These are phyloP conservation scores for Penicillium desertorum DNA, from an alignment of 495 filamentous ascomycete genomes.

Conservation along the genomic window DNA sequence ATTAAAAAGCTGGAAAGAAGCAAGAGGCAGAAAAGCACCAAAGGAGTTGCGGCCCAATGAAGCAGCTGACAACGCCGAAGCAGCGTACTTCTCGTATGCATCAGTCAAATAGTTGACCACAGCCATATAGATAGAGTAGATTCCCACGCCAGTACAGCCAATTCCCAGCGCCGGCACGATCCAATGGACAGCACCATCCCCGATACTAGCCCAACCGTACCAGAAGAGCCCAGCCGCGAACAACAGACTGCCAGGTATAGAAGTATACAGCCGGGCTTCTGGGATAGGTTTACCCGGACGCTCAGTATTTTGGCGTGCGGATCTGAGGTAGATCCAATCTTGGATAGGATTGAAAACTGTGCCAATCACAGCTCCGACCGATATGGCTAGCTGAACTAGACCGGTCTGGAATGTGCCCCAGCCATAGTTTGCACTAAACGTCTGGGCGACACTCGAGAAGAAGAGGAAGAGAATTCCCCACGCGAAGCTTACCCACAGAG, in stretches of 20 bases:
- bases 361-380: constrained; percentile 43
- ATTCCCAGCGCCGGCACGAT: constrained; percentile 45
- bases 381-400: constrained; percentile 43
- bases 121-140: constrained; percentile 49
- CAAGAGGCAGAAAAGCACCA: constrained; percentile 41
- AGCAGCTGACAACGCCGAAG: constrained; percentile 37
- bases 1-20: constrained; percentile 37
- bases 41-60: constrained; percentile 38
- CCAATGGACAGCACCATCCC: constrained; percentile 31
- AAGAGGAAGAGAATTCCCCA: constrained; percentile 55
- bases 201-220: constrained; percentile 41
- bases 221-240: constrained; percentile 45
- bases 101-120: constrained; percentile 50
- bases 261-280: constrained; percentile 43
- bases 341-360: constrained; percentile 44
- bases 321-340: constrained; percentile 41
- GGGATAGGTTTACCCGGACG: constrained; percentile 34
- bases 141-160: constrained; percentile 36
- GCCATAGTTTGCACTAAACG: constrained; percentile 38
- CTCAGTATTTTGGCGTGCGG: constrained; percentile 30
- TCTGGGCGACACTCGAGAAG: constrained; percentile 44
- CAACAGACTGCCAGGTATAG: constrained; percentile 41
- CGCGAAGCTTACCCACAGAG: constrained; percentile 52
- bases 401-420: constrained; percentile 38
- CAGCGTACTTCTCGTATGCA: constrained; percentile 45